Conservation (phyloP, 257 asterid genomes). For the Nicotiana attenuata region DNA sequence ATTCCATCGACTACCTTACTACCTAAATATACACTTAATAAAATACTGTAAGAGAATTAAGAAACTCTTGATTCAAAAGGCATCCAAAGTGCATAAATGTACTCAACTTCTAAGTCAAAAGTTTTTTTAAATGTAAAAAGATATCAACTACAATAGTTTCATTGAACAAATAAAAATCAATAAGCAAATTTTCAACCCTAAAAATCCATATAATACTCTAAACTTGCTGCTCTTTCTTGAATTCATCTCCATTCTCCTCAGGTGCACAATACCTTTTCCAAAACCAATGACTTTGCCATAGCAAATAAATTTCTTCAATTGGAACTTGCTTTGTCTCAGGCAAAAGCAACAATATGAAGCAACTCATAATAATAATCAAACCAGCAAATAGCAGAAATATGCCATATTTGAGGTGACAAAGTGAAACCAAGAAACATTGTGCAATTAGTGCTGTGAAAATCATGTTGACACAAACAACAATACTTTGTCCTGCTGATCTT, state of each 20-base stretch:
- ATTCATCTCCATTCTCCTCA: slow-evolving; percentile 11
- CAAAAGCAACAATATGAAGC: slow-evolving; percentile 60
- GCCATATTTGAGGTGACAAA: slow-evolving; percentile 68
- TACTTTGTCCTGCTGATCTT: slow-evolving; percentile 75
- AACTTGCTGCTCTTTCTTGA: not conserved
- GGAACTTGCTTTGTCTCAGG: slow-evolving; percentile 95
- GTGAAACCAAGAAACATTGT: slow-evolving; percentile 59
- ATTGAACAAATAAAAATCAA: not conserved
- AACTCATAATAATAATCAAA: slow-evolving; percentile 49
- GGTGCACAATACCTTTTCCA: slow-evolving; percentile 61
- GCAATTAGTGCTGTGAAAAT: slow-evolving; percentile 72
- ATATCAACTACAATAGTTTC: too few relatives aligned
- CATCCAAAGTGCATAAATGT: too few relatives aligned
- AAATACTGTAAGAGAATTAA: too few relatives aligned
- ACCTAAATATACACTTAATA: too few relatives aligned
- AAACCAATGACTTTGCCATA: slow-evolving; percentile 65
- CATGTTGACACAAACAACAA: slow-evolving; percentile 80
- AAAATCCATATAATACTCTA: not conserved
- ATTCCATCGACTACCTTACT: too few relatives aligned
- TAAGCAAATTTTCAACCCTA: not conserved
- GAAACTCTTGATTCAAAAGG: too few relatives aligned
- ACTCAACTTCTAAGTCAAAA: too few relatives aligned
- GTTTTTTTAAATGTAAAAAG: too few relatives aligned
- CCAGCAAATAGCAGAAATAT: slow-evolving; percentile 62
- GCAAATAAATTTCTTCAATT: slow-evolving; percentile 69